Percentiles rank a stretch among this genome's conserved stretches.
phyloP scores from a whole-genome alignment of 1,284 basidiomycete species.

The Boletus subluridellus region DNA sequence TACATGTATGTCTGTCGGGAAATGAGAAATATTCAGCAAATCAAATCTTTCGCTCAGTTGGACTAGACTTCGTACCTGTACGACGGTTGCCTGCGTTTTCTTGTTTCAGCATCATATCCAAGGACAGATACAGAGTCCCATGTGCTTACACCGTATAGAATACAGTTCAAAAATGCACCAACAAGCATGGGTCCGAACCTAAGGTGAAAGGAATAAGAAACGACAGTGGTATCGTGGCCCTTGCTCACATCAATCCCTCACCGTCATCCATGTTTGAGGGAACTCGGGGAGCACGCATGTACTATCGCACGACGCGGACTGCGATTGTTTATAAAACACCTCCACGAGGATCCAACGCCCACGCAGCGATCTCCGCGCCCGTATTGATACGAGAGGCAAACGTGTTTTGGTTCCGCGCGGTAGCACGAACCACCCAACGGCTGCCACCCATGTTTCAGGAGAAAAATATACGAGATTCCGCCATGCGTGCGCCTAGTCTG shows the following conservation, averaged over 20 bases:
- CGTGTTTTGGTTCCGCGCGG: background rate
- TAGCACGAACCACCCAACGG: background rate
- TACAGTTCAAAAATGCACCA: conserved; percentile 32
- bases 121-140: background rate
- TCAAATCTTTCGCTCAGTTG: background rate
- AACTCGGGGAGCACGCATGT: background rate
- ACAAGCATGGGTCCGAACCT: conserved; percentile 47
- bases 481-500: background rate
- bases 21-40: background rate
- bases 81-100: background rate
- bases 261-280: conserved; percentile 5
- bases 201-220: background rate
- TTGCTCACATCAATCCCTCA: background rate
- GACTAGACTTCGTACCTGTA: conserved; percentile 9
- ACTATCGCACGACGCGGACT: background rate
- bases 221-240: background rate
- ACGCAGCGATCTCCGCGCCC: no score
- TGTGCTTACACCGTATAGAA: no score
- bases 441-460: background rate
- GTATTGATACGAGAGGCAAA: background rate
- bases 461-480: background rate
- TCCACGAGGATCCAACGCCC: background rate
- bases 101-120: conserved; percentile 5
- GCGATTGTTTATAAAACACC: background rate
- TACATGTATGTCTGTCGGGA: conserved; percentile 33